Conservation (phyloP, 228 moss, liverwort and hornwort species). For the Sphagnum magellanicum region DNA sequence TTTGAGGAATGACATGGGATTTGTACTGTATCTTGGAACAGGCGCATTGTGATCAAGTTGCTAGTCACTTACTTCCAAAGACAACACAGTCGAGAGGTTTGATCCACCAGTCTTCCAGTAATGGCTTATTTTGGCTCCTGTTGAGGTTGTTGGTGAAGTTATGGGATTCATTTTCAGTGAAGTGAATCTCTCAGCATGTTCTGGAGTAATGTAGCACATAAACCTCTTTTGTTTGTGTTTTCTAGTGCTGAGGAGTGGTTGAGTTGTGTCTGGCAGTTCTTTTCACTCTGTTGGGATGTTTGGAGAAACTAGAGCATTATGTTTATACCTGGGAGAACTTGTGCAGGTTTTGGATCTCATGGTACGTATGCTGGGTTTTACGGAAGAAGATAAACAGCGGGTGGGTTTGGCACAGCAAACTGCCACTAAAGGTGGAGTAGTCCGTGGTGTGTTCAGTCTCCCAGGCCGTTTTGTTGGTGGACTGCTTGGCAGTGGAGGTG, state of each 20-base stretch:
- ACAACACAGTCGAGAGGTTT: conserved; percentile 95
- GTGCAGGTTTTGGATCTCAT: conserved; percentile 90
- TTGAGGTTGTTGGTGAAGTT: neutral
- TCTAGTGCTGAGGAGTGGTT: too few species aligned
- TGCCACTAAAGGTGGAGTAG: conserved; percentile 79
- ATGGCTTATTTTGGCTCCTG: neutral
- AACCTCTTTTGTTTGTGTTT: too few species aligned
- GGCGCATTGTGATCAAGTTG: conserved; percentile 96
- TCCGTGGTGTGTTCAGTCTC: conserved; percentile 83
- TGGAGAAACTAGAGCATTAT: too few species aligned
- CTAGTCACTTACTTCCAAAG: conserved; percentile 96
- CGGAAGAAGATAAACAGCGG: conserved; percentile 86
- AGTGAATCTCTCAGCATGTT: too few species aligned
- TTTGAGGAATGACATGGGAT: too few species aligned
- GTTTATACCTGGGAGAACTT: neutral
- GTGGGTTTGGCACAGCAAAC: conserved; percentile 88
- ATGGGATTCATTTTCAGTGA: too few species aligned
- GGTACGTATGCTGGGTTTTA: conserved; percentile 97
- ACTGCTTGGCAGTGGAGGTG: conserved; percentile 61
- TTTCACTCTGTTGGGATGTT: too few species aligned
- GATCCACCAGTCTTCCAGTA: neutral
- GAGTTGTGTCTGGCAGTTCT: too few species aligned
- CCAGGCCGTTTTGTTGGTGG: conserved; percentile 93
- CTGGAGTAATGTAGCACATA: too few species aligned
- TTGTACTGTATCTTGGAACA: conserved; percentile 4